Evolutionary conservation across 495 filamentous ascomycete species (phyloP), one percentile per base, ranked within the genome.

Genomic region (Aspergillus bridgeri): DNA sequence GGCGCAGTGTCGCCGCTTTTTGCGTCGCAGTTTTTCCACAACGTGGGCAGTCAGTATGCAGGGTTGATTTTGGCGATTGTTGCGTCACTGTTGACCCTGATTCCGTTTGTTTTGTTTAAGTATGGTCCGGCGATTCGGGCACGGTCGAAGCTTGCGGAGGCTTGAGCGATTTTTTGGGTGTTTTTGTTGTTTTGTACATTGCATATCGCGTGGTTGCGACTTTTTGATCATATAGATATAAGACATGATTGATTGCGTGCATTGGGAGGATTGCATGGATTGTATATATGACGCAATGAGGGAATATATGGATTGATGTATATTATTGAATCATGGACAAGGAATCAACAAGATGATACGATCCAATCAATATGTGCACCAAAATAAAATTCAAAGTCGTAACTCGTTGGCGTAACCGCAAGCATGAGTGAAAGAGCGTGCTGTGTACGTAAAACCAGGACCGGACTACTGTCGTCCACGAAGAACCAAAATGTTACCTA

Each of bases 401-500:
- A 27, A 7, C 25, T 27, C 25, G 25, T 27, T 27, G 3, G 25
- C 25, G 25, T 27, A 27, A 27, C 7, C 7, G 25, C 3, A 27
- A 27, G 3, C 3, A 27, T 27, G 4, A 27, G 25, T 27, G 25
- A 15, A 15, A 4, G 1, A 38, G 11, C 13, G 7, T 13, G 33
- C 9, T n/a, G n/a, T n/a, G n/a, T n/a, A n/a, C n/a, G n/a, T n/a
- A 2, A 15, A 13, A 38, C 33, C 29, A 38, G 33, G 27, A 47
- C 44, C 19, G 11, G 18, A 3, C 25, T n/a, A 21, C 54, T 42
- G 46, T 4, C 25, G 2, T 45, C 89, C 89, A 65, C 92, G 87
- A 23, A 96, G 77, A 53, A 95, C 82, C 53, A 96, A 71, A n/a
- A 96, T 73, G 69, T 89, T 93, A 0, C 87, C 86, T 60, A 79